Evolutionary conservation across 2,329 filamentous ascomycete species (phyloP).

Genomic region (Aspergillus phoenicis): DNA sequence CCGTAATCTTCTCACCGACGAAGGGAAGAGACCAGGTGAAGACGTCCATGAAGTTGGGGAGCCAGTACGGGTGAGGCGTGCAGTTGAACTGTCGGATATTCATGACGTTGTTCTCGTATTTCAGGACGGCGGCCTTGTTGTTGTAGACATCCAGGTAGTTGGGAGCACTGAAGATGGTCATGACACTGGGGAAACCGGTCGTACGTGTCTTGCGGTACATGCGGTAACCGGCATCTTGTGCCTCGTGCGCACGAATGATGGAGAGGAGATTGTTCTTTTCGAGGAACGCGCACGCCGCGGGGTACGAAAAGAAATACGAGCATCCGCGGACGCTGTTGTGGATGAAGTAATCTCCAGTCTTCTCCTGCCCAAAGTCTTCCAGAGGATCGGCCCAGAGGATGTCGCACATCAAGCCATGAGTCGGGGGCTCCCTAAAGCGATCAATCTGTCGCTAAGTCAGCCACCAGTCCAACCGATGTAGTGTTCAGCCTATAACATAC

Average conservation of each 20-base stretch:
- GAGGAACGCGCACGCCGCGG: slow-evolving; percentile 92
- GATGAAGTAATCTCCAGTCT: slow-evolving; percentile 94
- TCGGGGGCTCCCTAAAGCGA: slow-evolving; percentile 95
- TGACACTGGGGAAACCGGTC: slow-evolving; percentile 97
- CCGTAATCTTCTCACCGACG: slow-evolving; percentile 97
- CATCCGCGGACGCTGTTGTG: slow-evolving; percentile 98
- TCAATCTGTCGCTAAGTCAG: slow-evolving; percentile 68
- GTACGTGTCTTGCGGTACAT: slow-evolving; percentile 99
- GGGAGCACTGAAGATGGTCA: slow-evolving; percentile 99
- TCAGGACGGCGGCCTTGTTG: slow-evolving; percentile 98
- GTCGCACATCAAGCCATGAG: slow-evolving; percentile 97
- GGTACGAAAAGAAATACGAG: slow-evolving; percentile 99
- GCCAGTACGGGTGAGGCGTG: slow-evolving; percentile 98
- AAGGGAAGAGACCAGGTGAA: slow-evolving; percentile 99
- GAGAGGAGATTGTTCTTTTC: slow-evolving; percentile 99
- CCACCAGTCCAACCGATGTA: neutral
- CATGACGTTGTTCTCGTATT: slow-evolving; percentile 99
- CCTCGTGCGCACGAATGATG: slow-evolving; percentile 95
- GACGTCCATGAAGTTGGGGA: slow-evolving; percentile 99
- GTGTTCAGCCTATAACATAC: slow-evolving; percentile 55
- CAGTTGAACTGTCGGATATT: slow-evolving; percentile 99
- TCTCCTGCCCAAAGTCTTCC: slow-evolving; percentile 98
- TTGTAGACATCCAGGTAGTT: slow-evolving; percentile 99
- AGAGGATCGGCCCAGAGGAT: slow-evolving; percentile 98
- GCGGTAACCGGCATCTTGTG: slow-evolving; percentile 95